phyloP scores from a whole-genome alignment of 2,329 filamentous ascomycete genomes.

The Fusarium sp. region DNA sequence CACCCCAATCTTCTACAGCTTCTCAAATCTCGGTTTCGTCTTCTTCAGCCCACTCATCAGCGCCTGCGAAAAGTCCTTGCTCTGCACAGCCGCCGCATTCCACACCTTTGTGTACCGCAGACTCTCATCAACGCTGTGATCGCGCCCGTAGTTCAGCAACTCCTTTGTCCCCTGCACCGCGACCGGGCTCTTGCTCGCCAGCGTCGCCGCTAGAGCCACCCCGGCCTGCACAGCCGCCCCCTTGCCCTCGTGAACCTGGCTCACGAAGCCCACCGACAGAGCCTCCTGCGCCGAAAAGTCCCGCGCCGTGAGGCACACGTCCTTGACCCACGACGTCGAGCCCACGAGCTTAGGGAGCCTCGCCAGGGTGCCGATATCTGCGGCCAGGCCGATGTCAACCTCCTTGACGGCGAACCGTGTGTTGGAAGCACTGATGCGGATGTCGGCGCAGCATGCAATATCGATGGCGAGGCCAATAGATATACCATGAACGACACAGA shows the following conservation, averaged over 20 bases:
- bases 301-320: conserved; percentile 78
- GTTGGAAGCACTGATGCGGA: conserved; percentile 72
- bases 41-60: conserved; percentile 82
- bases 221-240: conserved; percentile 71
- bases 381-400: conserved; percentile 84
- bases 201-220: conserved; percentile 70
- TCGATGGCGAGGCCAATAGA: conserved; percentile 84
- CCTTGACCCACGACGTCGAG: conserved; percentile 81
- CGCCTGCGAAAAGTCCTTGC: conserved; percentile 79
- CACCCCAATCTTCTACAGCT: conserved; percentile 66
- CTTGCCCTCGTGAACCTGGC: conserved; percentile 73
- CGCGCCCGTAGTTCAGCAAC: conserved; percentile 83
- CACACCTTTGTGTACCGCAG: conserved; percentile 87
- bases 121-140: conserved; percentile 81
- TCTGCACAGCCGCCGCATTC: conserved; percentile 88
- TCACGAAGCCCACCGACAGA: conserved; percentile 76
- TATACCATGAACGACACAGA: conserved; percentile 84
- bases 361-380: conserved; percentile 81
- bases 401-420: conserved; percentile 80
- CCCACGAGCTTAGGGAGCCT: conserved; percentile 80
- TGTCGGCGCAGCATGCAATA: conserved; percentile 75
- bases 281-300: conserved; percentile 78
- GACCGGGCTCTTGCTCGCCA: conserved; percentile 87
- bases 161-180: conserved; percentile 91
- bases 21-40: conserved; percentile 84